phyloP scores from a whole-genome alignment of 1,139 yeast genomes.

The Candida smagusa region DNA sequence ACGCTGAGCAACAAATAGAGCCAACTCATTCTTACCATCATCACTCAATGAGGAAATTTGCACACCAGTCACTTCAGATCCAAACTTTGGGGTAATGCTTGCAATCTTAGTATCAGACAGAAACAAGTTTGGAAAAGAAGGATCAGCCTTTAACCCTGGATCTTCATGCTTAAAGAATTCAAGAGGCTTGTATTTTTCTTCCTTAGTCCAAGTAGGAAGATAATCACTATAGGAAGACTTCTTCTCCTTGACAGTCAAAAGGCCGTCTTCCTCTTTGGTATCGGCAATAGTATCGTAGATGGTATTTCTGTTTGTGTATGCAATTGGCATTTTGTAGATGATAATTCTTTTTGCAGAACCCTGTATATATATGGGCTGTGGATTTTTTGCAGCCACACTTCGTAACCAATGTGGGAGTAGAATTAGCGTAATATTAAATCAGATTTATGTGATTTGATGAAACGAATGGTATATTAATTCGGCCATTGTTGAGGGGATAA shows the following conservation, averaged over 20 bases:
- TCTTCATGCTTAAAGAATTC: constrained; percentile 49
- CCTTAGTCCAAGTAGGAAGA: constrained; percentile 51
- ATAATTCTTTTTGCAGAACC: neutral
- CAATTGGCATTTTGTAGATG: constrained; percentile 6
- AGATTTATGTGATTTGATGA: too few species aligned
- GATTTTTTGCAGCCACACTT: constrained; percentile 8
- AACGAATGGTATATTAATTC: too few species aligned
- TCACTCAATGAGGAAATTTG: constrained; percentile 53
- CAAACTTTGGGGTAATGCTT: constrained; percentile 60
- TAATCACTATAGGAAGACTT: constrained; percentile 34
- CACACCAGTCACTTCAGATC: constrained; percentile 58
- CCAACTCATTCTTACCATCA: constrained; percentile 61
- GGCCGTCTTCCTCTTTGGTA: constrained; percentile 19
- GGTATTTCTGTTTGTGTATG: constrained; percentile 9
- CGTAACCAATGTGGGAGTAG: constrained; percentile 1
- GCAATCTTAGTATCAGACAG: constrained; percentile 33
- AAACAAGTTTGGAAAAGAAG: constrained; percentile 49
- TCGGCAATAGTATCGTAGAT: constrained; percentile 10
- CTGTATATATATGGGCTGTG: neutral
- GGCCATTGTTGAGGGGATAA: too few species aligned
- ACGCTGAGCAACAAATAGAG: constrained; percentile 59
- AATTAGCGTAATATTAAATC: too few species aligned
- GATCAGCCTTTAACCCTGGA: constrained; percentile 57
- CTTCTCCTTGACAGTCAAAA: constrained; percentile 25
- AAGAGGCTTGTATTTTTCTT: constrained; percentile 42